Evolutionary conservation across 768 basidiomycete genomes (phyloP).

Genomic region (Clathrus columnatus): DNA sequence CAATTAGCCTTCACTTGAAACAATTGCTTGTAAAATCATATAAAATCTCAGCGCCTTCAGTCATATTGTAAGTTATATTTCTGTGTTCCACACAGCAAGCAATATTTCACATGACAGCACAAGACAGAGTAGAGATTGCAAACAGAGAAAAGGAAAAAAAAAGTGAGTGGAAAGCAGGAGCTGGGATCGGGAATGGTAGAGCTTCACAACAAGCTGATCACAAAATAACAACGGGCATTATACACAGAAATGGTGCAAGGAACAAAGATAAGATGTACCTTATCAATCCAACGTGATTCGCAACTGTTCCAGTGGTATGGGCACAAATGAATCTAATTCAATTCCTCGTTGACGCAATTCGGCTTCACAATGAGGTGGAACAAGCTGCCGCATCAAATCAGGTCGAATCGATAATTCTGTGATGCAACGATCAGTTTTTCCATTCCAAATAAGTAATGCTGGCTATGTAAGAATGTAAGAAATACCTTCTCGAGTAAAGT

Average conservation of each 20-base stretch:
- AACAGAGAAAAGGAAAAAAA: not conserved
- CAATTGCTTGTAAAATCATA: too few relatives aligned
- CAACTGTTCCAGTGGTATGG: conserved; percentile 95
- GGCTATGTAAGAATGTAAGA: too few relatives aligned
- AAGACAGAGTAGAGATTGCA: not conserved
- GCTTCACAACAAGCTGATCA: not conserved
- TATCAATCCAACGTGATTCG: conserved; percentile 86
- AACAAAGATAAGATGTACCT: conserved; percentile 2
- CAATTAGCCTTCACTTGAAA: too few relatives aligned
- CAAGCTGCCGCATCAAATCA: conserved; percentile 85
- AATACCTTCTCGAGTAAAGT: conserved; percentile 95
- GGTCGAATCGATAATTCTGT: conserved; percentile 94
- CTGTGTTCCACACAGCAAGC: not conserved
- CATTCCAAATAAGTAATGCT: conserved; percentile 24
- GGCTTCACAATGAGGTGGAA: conserved; percentile 82
- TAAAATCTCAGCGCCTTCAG: too few relatives aligned
- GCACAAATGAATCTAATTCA: conserved; percentile 84
- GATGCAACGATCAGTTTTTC: not conserved
- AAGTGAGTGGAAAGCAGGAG: not conserved
- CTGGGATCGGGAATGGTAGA: too few relatives aligned
- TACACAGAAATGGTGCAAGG: conserved; percentile 17
- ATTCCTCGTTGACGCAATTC: conserved; percentile 83
- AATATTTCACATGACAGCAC: not conserved
- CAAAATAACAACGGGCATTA: not conserved
- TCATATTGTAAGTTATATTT: not conserved